Conservation (phyloP, 108 stramenopile species). For the Pseudonitzschia delicatissima region DNA sequence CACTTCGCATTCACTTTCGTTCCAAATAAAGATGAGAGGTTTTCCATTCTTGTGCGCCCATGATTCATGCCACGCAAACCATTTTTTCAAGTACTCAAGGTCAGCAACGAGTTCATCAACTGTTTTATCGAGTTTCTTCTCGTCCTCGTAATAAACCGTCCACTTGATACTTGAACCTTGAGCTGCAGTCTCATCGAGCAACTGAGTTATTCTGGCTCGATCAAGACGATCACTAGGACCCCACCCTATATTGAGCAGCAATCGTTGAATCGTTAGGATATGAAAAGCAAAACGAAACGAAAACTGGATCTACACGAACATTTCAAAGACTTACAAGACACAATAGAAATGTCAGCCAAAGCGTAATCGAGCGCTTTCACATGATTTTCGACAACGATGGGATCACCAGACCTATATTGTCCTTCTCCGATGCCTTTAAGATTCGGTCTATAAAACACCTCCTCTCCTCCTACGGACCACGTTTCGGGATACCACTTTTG, state of each 20-base stretch:
- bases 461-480: constrained; percentile 13
- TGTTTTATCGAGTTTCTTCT: neutral
- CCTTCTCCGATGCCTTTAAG: constrained; percentile 6
- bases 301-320: neutral
- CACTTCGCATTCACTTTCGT: constrained; percentile 19
- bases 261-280: neutral
- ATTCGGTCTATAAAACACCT: constrained; percentile 11
- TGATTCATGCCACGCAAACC: constrained; percentile 27
- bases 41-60: constrained; percentile 23
- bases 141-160: constrained; percentile 29
- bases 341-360: constrained; percentile 19
- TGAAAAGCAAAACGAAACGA: no score
- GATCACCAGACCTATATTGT: constrained; percentile 13
- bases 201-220: constrained; percentile 21
- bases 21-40: constrained; percentile 27
- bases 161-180: constrained; percentile 18
- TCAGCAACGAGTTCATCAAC: constrained; percentile 8
- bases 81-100: constrained; percentile 27
- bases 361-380: constrained; percentile 20
- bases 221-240: constrained; percentile 17
- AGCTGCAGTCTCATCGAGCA: constrained; percentile 13
- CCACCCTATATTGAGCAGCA: constrained; percentile 15
- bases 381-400: constrained; percentile 16
- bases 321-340: constrained; percentile 19
- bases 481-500: constrained; percentile 30